Base-by-base conservation (phyloP, 2,329 filamentous ascomycete species). In the Allantophomopsis lycopodina region DNA sequence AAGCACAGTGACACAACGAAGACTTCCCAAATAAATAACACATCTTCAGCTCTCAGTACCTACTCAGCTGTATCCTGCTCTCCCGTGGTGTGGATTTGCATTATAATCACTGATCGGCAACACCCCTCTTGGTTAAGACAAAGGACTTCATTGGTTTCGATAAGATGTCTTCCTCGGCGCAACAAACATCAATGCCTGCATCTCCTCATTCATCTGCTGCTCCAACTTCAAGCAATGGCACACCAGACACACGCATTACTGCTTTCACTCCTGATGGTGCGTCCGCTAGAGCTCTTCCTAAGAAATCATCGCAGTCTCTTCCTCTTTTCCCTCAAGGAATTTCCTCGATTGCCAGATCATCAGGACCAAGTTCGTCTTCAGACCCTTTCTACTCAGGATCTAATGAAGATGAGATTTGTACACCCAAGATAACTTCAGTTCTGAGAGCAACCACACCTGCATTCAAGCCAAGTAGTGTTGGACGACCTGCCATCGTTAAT, bases 211-310 rank as follows among this genome's bases (percentile, higher is more conserved):
- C 71, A 0, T 70, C 69, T 2, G 62, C 53, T 39, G 69, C 66
- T 35, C 65, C 64, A 23, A 71, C 73, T 38, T 79, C 76, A 10
- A 68, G 66, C 50, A 68, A 73, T 48, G 71, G 68, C 13, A 83
- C 79, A 5, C 78, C 79, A 0, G 75, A 79, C 42, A 80, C 77
- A 7, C 71, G 69, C 37, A 47, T 79, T 33, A 78, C 76, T 5
- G 60, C 69, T 5, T 80, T 81, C 52, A 82, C 77, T 4, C 76
- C 77, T 0, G 70, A 74, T 13, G 72, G 74, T 32, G 57, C 57
- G 38, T 65, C 66, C 12, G 57, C 60, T 31, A 67, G 65, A 46
- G 64, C 66, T 15, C 56, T 57, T 13, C 61, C 60, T 42, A 14
- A 36, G 7, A 36, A 21, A 7, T 15, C 14, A 18, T 34, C 32